These are phyloP conservation scores for Eucalyptus lansdowneana DNA, from an alignment of 345 rosid genomes.

Conservation along the genomic window DNA sequence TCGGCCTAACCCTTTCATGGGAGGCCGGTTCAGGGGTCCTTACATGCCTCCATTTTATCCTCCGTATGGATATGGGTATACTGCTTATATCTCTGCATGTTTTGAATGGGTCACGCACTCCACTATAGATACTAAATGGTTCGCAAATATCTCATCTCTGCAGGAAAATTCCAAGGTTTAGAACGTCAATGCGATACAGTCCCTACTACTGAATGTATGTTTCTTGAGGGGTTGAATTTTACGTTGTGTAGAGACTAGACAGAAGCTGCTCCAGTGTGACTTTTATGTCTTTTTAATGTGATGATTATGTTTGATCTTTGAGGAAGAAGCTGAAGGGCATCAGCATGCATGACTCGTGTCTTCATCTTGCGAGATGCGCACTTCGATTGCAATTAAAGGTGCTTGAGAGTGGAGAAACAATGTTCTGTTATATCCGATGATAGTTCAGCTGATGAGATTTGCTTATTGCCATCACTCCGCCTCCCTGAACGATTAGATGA, in stretches of 20 bases:
- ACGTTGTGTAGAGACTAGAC: not conserved
- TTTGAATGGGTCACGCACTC: not conserved
- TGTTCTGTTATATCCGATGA: not conserved
- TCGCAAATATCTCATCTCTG: not conserved
- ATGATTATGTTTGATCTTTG: not conserved
- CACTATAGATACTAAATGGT: not conserved
- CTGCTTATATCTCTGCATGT: not conserved
- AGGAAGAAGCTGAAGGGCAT: not conserved
- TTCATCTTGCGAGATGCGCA: not conserved
- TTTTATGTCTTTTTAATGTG: not conserved
- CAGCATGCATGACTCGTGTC: not conserved
- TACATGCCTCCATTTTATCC: slow-evolving; percentile 33
- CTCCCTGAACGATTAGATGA: not conserved
- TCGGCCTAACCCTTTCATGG: slow-evolving; percentile 28
- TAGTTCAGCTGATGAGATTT: not conserved
- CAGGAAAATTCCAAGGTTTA: slow-evolving; percentile 56
- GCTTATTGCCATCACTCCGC: not conserved
- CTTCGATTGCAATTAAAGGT: not conserved
- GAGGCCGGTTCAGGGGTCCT: slow-evolving; percentile 20
- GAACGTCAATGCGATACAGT: slow-evolving; percentile 55
- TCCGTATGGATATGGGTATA: slow-evolving; percentile 63
- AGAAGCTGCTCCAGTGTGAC: not conserved
- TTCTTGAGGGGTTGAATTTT: not conserved
- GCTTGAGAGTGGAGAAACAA: not conserved
- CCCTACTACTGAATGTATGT: slow-evolving; percentile 32